Conservation (phyloP, 805 yeast genomes). For the Candida insectalens region DNA sequence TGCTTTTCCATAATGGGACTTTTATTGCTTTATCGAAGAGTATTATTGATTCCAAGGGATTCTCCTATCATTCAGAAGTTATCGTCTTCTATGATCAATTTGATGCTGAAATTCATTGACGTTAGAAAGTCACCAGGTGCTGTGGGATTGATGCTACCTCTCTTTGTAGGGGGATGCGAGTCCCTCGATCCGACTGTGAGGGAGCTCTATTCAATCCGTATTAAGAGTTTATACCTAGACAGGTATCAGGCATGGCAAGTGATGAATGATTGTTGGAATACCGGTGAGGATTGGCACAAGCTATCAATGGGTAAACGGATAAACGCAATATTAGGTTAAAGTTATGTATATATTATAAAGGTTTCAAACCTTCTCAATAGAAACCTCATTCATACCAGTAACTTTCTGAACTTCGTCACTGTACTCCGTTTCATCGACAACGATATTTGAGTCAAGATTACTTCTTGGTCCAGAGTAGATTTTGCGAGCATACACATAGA, state of each 20-base stretch:
- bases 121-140: constrained; percentile 29
- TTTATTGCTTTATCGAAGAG: constrained; percentile 47
- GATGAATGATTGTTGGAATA: constrained; percentile 44
- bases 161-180: constrained; percentile 53
- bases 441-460: constrained; percentile 22
- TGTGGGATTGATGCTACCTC: constrained; percentile 29
- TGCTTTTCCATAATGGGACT: constrained; percentile 44
- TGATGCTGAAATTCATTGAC: constrained; percentile 31
- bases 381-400: too few species aligned
- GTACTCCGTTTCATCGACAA: neutral
- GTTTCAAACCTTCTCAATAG: too few species aligned
- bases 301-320: neutral
- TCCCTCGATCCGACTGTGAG: constrained; percentile 28
- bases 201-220: constrained; percentile 28
- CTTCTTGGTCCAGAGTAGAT: constrained; percentile 55
- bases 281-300: constrained; percentile 41
- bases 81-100: constrained; percentile 29
- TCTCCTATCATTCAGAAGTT: constrained; percentile 39
- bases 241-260: constrained; percentile 24
- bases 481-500: constrained; percentile 40
- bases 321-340: neutral
- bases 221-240: constrained; percentile 28
- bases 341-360: too few species aligned
- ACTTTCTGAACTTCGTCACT: neutral
- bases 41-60: constrained; percentile 33